Conservation (phyloP, 208 protist species). For the Leishmania guyanensis region DNA sequence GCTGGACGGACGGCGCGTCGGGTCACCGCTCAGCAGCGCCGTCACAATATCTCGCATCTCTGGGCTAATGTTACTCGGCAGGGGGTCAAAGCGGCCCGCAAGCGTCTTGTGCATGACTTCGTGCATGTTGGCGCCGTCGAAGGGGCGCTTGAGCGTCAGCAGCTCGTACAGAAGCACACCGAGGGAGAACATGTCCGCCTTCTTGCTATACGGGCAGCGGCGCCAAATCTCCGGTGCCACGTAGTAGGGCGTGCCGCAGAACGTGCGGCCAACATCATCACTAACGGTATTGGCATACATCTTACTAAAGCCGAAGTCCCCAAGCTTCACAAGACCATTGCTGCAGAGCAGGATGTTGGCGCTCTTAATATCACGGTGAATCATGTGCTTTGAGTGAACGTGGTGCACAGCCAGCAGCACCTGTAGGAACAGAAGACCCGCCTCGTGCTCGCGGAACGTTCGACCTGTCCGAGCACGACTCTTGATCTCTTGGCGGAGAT, state of each 20-base stretch:
- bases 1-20: conserved; percentile 56
- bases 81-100: conserved; percentile 47
- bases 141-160: conserved; percentile 81
- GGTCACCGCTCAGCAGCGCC: conserved; percentile 58
- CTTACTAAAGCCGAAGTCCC: conserved; percentile 87
- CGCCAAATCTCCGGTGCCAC: conserved; percentile 93
- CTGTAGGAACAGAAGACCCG: conserved; percentile 72
- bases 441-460: conserved; percentile 73
- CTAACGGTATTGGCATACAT: conserved; percentile 54
- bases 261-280: conserved; percentile 64
- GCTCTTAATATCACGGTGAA: conserved; percentile 90
- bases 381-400: conserved; percentile 79
- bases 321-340: conserved; percentile 84
- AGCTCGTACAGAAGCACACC: conserved; percentile 89
- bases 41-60: conserved; percentile 69
- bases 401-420: conserved; percentile 79
- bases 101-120: conserved; percentile 82
- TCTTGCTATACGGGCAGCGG: conserved; percentile 92
- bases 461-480: conserved; percentile 38
- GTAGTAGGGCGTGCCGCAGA: conserved; percentile 92
- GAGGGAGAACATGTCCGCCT: conserved; percentile 93
- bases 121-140: conserved; percentile 72
- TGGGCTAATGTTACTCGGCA: conserved; percentile 50
- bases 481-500: conserved; percentile 81
- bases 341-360: conserved; percentile 84